Base-by-base conservation (phyloP, 2,329 filamentous ascomycete genomes). In the Ceratocystis alfenasii region DNA sequence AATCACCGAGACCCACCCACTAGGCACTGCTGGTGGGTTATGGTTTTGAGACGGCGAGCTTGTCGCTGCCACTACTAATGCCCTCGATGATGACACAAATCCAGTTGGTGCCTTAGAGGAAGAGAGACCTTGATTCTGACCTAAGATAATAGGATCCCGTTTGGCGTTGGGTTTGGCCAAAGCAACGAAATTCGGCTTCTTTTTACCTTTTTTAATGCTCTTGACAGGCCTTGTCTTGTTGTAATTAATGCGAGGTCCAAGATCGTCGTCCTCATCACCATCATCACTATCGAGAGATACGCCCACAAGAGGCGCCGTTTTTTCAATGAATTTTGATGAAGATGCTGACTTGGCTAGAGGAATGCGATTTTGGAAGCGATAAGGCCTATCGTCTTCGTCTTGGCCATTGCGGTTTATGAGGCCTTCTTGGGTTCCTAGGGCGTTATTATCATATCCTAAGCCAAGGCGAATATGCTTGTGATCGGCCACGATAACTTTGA, bases 401-500 rank as follows among this genome's bases (percentile, higher is more conserved):
- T 59, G 55, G 5, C 30, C 41, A 50, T 17, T 36, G 7, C 46
- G 20, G 30, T 20, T 25, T n/a, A 30, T 12, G 6, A 33, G 48
- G 12, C 17, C 55, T 59, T 59, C 15, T 3, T n/a, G 55, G 5
- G 36, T 20, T 33, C 22, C 61, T n/a, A 22, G 33, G 17, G 30
- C 12, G n/a, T 15, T 48, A 50, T 33, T 17, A 50, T 36, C 3
- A 44, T 62, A 41, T n/a, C 89, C 89, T 1, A 94, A 74, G 0
- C 89, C 89, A 72, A 86, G 88, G 50, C 81, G 81, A 71, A 90
- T 84, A 10, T 79, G 81, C 74, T 91, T 91, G 64, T 78, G 81
- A 2, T 79, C 73, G 66, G 84, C 1, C 76, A 77, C 68, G 90
- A 86, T 80, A 91, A 86, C 1, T 78, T 75, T 2, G 20, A 87